Percentiles rank a stretch among this genome's conserved stretches.
These are phyloP conservation scores for Aspergillus aculeatus DNA, from an alignment of 2,329 filamentous ascomycete genomes.

Conservation along the genomic window DNA sequence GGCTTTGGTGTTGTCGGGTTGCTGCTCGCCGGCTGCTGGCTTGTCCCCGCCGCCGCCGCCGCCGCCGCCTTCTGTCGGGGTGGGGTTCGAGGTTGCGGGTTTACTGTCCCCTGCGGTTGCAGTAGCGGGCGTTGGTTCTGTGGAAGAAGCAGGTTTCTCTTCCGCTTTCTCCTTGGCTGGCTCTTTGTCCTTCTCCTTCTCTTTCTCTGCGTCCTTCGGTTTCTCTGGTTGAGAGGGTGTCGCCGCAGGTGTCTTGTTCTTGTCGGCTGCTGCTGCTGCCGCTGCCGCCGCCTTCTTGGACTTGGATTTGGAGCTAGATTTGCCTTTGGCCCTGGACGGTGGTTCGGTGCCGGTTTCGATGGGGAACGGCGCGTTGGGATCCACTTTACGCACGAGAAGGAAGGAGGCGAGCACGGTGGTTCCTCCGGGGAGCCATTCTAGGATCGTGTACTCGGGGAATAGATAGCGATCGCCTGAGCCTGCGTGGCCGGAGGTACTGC, in stretches of 20 bases:
- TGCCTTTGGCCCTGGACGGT: conserved; percentile 27
- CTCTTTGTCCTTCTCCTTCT: conserved; percentile 8
- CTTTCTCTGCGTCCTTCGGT: conserved; percentile 13
- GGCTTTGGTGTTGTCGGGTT: conserved; percentile 1
- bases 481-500: conserved; percentile 40
- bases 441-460: conserved; percentile 50
- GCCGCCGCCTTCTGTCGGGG: neutral
- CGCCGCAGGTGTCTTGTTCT: conserved; percentile 11
- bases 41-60: neutral
- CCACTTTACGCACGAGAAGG: conserved; percentile 45
- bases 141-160: conserved; percentile 2
- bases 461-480: conserved; percentile 49
- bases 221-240: conserved; percentile 11
- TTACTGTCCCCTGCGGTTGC: conserved; percentile 2
- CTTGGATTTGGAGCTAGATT: conserved; percentile 30
- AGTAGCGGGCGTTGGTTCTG: conserved; percentile 8
- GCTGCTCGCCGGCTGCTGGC: neutral
- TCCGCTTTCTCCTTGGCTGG: conserved; percentile 10
- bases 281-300: conserved; percentile 33
- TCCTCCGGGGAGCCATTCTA: conserved; percentile 49
- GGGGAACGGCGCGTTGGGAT: conserved; percentile 39
- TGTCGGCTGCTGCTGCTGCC: conserved; percentile 24
- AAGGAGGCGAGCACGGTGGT: conserved; percentile 50
- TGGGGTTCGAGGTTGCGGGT: conserved; percentile 12
- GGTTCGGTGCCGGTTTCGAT: conserved; percentile 33